Evolutionary conservation across 2,329 filamentous ascomycete genomes (phyloP).

Genomic region (Plectosphaerella sp.): DNA sequence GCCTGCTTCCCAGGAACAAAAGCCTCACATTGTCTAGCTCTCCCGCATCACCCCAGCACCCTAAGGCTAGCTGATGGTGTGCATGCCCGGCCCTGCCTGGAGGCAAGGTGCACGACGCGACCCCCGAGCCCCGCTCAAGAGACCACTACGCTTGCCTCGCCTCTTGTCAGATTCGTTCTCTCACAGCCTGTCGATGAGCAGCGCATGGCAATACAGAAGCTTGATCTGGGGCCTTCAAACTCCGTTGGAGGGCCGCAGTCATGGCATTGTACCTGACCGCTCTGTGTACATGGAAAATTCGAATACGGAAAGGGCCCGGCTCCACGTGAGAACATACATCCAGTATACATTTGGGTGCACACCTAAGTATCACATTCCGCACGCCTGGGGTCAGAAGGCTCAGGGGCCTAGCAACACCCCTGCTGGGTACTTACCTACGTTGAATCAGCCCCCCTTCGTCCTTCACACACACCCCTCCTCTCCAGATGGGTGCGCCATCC

Average conservation of each 20-base stretch:
- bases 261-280: background rate
- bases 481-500: background rate
- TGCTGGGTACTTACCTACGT: background rate
- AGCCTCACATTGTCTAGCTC: background rate
- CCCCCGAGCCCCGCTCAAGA: background rate
- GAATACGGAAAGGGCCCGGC: no score
- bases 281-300: background rate
- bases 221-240: background rate
- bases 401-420: constrained; percentile 6
- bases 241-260: background rate
- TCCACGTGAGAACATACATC: no score
- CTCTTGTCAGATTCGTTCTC: background rate
- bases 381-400: background rate
- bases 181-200: no score
- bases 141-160: background rate
- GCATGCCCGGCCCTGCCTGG: no score
- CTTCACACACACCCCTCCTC: background rate
- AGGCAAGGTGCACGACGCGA: background rate
- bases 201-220: background rate
- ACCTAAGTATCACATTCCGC: constrained; percentile 2
- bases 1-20: background rate
- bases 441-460: background rate
- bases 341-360: background rate
- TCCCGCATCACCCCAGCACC: no score
- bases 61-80: no score